Evolutionary conservation across 768 basidiomycete species (phyloP).

Genomic region (Termitomyces sp.): DNA sequence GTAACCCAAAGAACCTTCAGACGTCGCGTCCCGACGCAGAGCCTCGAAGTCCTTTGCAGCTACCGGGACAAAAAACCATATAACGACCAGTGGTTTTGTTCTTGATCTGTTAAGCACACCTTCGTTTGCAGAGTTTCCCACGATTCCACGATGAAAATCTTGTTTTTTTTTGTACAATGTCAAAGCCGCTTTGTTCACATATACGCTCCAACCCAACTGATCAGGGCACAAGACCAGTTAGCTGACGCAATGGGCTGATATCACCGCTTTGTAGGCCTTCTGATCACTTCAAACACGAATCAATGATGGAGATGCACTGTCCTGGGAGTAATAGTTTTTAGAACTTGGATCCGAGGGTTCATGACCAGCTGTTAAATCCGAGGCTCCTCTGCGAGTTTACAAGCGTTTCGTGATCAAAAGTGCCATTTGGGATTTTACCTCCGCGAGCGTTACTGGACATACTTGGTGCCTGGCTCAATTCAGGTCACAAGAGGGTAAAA

Average conservation of each 20-base stretch:
- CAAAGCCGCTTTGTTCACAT: not conserved
- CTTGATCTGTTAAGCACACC: not conserved
- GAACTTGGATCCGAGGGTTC: not conserved
- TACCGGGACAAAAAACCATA: not conserved
- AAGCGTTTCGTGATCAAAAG: not conserved
- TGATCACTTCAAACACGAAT: not conserved
- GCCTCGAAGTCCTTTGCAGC: not conserved
- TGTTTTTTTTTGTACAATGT: not conserved
- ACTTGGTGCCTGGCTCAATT: not conserved
- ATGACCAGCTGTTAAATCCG: not conserved
- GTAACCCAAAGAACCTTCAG: not conserved
- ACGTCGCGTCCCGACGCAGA: not conserved
- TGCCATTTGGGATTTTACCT: not conserved
- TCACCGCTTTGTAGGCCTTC: not conserved
- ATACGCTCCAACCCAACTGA: constrained; percentile 1
- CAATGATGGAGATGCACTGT: constrained; percentile 1
- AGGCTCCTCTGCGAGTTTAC: not conserved
- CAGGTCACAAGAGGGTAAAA: not conserved
- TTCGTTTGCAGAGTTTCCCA: not conserved
- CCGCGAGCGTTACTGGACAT: not conserved
- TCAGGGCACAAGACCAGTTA: not conserved
- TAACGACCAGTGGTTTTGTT: not conserved
- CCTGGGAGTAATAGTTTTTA: not conserved
- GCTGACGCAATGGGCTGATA: not conserved
- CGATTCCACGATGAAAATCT: not conserved